Evolutionary conservation across 2,329 filamentous ascomycete genomes (phyloP), one percentile per base, ranked within the genome.

Genomic region (Neonectria hederae): DNA sequence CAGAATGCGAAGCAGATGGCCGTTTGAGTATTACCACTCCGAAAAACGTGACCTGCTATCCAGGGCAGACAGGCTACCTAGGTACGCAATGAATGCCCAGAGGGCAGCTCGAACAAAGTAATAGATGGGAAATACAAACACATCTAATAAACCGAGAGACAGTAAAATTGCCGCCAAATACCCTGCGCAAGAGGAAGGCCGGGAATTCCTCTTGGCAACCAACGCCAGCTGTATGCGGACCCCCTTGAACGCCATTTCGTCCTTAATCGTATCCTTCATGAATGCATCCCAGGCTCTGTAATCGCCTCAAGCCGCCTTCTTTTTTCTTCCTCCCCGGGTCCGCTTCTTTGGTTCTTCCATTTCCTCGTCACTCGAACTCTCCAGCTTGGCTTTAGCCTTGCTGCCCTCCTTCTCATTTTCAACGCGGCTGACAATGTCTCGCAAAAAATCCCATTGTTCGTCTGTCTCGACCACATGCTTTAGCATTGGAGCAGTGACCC

Each of bases 401-500:
- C 71, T 72, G 5, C 77, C 77, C 65, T 80, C 78, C 75, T 87
- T 87, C 71, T 89, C 86, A 38, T 83, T 83, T 67, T 86, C 91
- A 0, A 97, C 90, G 76, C 95, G 95, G 72, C 89, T 86, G 56
- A 97, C 94, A 72, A 97, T 97, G 55, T 98, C 94, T 64, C 89
- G 86, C 65, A 99, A 81, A 73, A 98, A 99, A 80, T 99, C 96
- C 82, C 97, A 95, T 76, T 97, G 93, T 69, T 96, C 93, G 75
- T 97, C 93, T 26, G 89, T 90, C 77, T 92, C 88, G 43, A 99
- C 90, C 11, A 96, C 95, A 67, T 92, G 89, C 82, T 98, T 98
- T 70, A 99, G 86, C 86, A 98, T 97, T 61, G 90, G 86, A 2
- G 94, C 93, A 17, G 93, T 94, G 69, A 99, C 92, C 69, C 94